Evolutionary conservation across 1,284 basidiomycete genomes (phyloP).

Genomic region (Amylostereum areolatum): DNA sequence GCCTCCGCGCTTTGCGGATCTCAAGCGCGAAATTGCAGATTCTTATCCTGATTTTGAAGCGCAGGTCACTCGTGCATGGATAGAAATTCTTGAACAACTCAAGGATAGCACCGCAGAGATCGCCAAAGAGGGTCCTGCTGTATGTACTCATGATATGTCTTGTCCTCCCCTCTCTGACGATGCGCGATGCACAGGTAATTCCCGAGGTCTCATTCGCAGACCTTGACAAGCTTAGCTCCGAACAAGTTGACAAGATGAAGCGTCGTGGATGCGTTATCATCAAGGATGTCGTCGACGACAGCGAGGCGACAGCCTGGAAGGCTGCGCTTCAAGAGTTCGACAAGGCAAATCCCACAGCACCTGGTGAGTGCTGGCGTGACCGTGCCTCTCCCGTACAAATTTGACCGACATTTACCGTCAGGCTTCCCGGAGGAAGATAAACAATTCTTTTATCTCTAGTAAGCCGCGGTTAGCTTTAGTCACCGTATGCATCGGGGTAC

Average conservation of each 20-base stretch:
- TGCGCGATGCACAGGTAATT: constrained; percentile 34
- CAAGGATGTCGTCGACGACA: constrained; percentile 50
- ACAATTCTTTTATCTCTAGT: constrained; percentile 73
- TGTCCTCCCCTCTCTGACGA: background rate
- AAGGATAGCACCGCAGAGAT: constrained; percentile 38
- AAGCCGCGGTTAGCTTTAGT: background rate
- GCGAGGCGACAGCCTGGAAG: constrained; percentile 53
- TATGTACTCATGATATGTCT: constrained; percentile 21
- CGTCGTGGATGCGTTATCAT: constrained; percentile 58
- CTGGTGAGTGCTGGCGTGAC: constrained; percentile 32
- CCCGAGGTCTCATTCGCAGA: constrained; percentile 58
- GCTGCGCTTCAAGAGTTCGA: constrained; percentile 49
- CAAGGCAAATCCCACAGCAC: constrained; percentile 46
- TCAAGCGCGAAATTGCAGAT: constrained; percentile 51
- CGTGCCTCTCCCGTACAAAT: background rate
- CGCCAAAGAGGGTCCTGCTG: constrained; percentile 40
- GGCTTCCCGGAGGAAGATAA: constrained; percentile 54
- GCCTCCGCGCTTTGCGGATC: constrained; percentile 40
- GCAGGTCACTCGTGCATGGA: constrained; percentile 48
- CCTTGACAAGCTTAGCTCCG: constrained; percentile 37
- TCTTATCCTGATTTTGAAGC: constrained; percentile 47
- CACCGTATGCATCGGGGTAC: background rate
- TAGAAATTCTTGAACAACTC: constrained; percentile 47
- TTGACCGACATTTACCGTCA: constrained; percentile 16
- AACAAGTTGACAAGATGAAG: constrained; percentile 46